A percentile compares a stretch with the other conserved stretches of the same genome.
Evolutionary conservation across 2,329 filamentous ascomycete genomes (phyloP).

Genomic region (Monosporascus sp.): DNA sequence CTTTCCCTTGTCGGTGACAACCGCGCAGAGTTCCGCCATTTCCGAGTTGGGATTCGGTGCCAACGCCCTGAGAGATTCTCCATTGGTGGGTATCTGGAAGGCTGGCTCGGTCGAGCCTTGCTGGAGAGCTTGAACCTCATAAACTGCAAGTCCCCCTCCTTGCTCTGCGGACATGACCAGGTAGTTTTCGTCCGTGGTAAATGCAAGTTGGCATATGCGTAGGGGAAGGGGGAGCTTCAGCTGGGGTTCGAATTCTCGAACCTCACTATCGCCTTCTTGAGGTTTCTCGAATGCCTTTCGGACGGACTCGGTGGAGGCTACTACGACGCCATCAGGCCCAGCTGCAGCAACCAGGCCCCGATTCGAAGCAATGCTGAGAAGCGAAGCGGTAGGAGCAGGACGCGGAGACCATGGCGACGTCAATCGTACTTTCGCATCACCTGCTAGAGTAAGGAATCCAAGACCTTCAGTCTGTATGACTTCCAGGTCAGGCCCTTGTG

Average conservation of each 20-base stretch:
- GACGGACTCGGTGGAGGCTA: constrained; percentile 73
- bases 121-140: constrained; percentile 65
- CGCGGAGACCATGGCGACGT: constrained; percentile 72
- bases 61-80: constrained; percentile 66
- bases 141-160: constrained; percentile 78
- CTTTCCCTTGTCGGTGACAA: constrained; percentile 75
- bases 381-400: constrained; percentile 72
- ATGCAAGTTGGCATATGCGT: constrained; percentile 81
- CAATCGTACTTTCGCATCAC: constrained; percentile 77
- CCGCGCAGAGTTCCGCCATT: constrained; percentile 68
- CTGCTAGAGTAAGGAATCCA: constrained; percentile 74
- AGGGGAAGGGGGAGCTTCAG: constrained; percentile 66
- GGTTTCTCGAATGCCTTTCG: constrained; percentile 66
- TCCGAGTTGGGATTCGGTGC: constrained; percentile 75
- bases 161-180: constrained; percentile 77
- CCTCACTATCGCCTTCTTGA: constrained; percentile 56
- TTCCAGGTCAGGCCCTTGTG: constrained; percentile 62
- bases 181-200: constrained; percentile 83
- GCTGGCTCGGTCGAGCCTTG: constrained; percentile 61
- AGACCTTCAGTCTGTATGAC: constrained; percentile 82
- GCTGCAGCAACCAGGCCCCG: constrained; percentile 83
- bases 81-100: constrained; percentile 73
- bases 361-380: constrained; percentile 76
- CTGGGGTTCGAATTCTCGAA: constrained; percentile 68
- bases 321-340: constrained; percentile 70